These are phyloP conservation scores for Hyphodiscus sp. DNA, from an alignment of 2,329 filamentous ascomycete species.

Conservation along the genomic window DNA sequence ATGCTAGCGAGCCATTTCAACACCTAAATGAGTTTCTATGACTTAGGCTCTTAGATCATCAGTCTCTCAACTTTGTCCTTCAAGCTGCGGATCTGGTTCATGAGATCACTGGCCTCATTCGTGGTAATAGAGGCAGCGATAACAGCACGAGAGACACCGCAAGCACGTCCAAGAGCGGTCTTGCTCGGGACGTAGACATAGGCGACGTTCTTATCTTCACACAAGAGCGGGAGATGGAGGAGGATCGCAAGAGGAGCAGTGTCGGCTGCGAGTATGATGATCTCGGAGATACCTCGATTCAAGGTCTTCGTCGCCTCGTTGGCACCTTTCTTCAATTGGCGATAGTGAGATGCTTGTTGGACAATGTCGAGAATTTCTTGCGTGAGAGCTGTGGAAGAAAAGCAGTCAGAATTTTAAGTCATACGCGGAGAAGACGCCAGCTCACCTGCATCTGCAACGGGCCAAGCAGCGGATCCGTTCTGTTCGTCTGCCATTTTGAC, in stretches of 20 bases:
- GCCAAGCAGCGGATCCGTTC: conserved; percentile 28
- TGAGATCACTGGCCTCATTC: conserved; percentile 85
- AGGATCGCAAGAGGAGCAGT: conserved; percentile 82
- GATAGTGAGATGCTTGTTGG: conserved; percentile 50
- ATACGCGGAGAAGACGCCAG: background rate
- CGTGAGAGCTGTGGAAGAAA: conserved; percentile 62
- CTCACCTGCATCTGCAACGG: background rate
- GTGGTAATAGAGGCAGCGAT: conserved; percentile 85
- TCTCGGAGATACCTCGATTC: conserved; percentile 83
- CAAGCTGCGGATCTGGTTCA: conserved; percentile 77
- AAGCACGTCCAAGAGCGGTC: conserved; percentile 81
- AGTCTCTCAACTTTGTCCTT: conserved; percentile 96
- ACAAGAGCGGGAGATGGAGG: conserved; percentile 80
- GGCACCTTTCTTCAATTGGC: conserved; percentile 83
- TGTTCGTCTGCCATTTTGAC: conserved; percentile 30
- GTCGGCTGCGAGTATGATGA: conserved; percentile 85
- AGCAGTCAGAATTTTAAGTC: conserved; percentile 39
- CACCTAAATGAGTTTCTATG: background rate
- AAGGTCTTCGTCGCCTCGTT: conserved; percentile 85
- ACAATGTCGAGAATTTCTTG: conserved; percentile 79
- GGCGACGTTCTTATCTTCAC: conserved; percentile 73
- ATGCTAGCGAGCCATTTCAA: background rate
- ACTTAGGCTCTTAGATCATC: conserved; percentile 65
- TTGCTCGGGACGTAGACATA: conserved; percentile 71
- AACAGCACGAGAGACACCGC: conserved; percentile 81